A percentile compares a stretch with the other conserved stretches of the same genome.
Conservation (phyloP, 108 stramenopile genomes). For the Epipyxis sp. region DNA sequence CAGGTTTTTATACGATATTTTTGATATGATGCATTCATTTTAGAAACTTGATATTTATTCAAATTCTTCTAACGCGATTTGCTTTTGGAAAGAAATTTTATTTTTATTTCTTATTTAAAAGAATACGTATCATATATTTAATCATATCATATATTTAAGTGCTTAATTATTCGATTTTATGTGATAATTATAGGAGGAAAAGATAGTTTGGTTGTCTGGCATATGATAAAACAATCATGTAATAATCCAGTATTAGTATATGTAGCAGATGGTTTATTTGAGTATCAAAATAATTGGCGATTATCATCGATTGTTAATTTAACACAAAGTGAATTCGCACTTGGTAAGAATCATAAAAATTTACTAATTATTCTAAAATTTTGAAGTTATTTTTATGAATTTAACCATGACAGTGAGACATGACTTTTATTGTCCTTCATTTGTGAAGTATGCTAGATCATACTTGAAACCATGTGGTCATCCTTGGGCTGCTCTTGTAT, state of each 20-base stretch:
- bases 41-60: too few relatives aligned
- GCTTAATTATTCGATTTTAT: too few relatives aligned
- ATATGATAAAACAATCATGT: background rate
- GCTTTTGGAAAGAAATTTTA: too few relatives aligned
- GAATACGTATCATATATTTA: too few relatives aligned
- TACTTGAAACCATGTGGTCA: conserved; percentile 25
- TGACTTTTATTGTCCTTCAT: background rate
- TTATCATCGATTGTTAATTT: background rate
- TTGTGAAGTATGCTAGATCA: background rate
- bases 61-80: too few relatives aligned
- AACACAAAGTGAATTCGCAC: background rate
- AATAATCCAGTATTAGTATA: conserved; percentile 6
- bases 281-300: conserved; percentile 14
- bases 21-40: too few relatives aligned
- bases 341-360: background rate
- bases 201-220: conserved; percentile 29
- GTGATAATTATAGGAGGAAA: conserved; percentile 24
- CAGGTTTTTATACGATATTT: too few relatives aligned
- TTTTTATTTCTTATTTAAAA: too few relatives aligned
- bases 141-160: too few relatives aligned
- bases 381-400: too few relatives aligned
- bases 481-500: conserved; percentile 28
- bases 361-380: too few relatives aligned
- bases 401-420: conserved; percentile 19
- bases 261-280: background rate